Base-by-base conservation (phyloP, 257 asterid species). In the Rehmannia glutinosa region DNA sequence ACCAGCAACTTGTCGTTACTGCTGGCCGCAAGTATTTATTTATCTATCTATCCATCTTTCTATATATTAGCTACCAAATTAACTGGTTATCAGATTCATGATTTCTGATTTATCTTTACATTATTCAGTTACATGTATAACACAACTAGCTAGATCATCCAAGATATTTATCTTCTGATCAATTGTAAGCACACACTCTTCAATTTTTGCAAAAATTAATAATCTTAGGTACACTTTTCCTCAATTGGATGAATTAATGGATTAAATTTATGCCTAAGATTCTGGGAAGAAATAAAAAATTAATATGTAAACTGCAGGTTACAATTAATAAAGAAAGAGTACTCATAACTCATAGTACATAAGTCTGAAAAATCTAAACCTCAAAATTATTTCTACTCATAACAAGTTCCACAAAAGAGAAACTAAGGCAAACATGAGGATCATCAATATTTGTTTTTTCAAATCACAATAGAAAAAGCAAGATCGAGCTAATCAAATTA, bases 321-420 rank as follows among this genome's bases (percentile, higher is more conserved):
- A 75, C 80, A 80, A 61, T 77, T 64, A 71, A 73, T 32, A 66
- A 70, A 57, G 47, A 5, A 51, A 38, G 45, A 5, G 36, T 2
- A 30, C 12, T 0, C 5, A 32, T 30, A 24, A 27, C 16, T 43
- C 71, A 54, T n/a, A n/a, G n/a, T 58, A 59, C 64, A 53, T 8
- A 71, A 54, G 58, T 50, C 58, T 28, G 60, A 70, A 70, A 65
- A 25, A 41, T 68, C 74, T 55, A 73, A 70, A 67, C 68, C 58
- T 62, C 68, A 64, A 67, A 42, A 62, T 68, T 72, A 75, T 71
- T 78, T 64, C 78, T 71, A 16, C 66, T 49, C 53, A 72, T 64
- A 42, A 43, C n/a, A 53, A 54, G 60, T 53, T 58, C 71, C 66
- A 64, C 64, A 42, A 50, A 51, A 30, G n/a, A 59, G 39, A 58